Conservation (phyloP, 371 early-diverging fungal genomes). For the Rhizomucor miehei region DNA sequence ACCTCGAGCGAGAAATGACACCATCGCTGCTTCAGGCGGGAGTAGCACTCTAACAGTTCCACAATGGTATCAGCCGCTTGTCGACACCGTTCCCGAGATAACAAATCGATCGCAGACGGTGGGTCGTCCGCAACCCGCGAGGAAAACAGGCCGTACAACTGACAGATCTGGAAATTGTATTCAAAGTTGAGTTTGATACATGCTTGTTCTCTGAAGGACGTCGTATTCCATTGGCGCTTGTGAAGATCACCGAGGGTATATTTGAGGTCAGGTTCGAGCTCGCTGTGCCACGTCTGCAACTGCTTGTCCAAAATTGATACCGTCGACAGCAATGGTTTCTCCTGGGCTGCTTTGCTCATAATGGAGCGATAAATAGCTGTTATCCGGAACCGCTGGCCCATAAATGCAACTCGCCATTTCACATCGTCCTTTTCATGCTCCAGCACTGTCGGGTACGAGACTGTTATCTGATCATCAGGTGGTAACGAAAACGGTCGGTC, state of each 20-base stretch:
- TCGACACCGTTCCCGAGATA: conserved; percentile 17
- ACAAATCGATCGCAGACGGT: conserved; percentile 18
- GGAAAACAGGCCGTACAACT: conserved; percentile 24
- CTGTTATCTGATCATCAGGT: conserved; percentile 13
- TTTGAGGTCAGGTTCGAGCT: conserved; percentile 21
- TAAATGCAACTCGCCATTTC: conserved; percentile 21
- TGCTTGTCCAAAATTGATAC: conserved; percentile 22
- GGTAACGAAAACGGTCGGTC: conserved; percentile 25
- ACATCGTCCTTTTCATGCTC: conserved; percentile 22
- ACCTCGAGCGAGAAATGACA: conserved; percentile 29
- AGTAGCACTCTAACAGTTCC: conserved; percentile 22
- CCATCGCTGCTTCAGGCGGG: conserved; percentile 27
- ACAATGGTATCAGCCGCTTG: conserved; percentile 23
- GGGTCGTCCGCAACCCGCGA: conserved; percentile 10
- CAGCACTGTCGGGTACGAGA: conserved; percentile 13
- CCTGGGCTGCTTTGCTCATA: conserved; percentile 11
- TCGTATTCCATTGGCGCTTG: conserved; percentile 13
- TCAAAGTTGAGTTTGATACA: conserved; percentile 32
- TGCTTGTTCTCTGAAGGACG: conserved; percentile 32
- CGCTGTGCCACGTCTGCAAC: conserved; percentile 17
- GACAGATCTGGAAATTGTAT: conserved; percentile 26
- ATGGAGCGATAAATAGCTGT: conserved; percentile 27
- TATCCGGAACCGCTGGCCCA: conserved; percentile 21
- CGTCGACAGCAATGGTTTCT: conserved; percentile 16
- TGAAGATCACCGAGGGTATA: conserved; percentile 13